Base-by-base conservation (phyloP, 2,329 filamentous ascomycete species). In the Drechslerella dactyloides region DNA sequence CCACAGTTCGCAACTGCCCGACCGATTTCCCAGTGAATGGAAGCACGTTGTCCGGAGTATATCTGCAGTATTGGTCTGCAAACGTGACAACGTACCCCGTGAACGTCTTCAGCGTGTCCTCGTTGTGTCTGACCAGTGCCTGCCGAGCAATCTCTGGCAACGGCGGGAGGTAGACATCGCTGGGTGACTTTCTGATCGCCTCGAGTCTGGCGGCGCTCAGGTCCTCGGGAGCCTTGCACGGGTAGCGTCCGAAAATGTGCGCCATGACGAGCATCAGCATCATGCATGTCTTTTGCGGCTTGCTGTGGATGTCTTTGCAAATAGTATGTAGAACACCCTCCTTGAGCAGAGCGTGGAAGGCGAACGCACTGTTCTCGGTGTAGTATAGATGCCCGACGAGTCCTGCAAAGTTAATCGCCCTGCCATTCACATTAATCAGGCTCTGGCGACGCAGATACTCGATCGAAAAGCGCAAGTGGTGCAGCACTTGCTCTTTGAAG, bases 391-490 rank as follows among this genome's bases (percentile, higher is more conserved):
- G 89, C 0, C 86, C 85, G 0, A 92, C 84, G 2, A 86, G 82
- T 0, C 87, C 86, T 0, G 90, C 85, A 77, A 93, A 91, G 77
- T 93, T 90, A 11, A 92, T 79, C 0, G 90, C 89, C 1, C 79
- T 81, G 51, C 90, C 90, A 0, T 80, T 77, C 0, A 81, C 78
- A 2, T 85, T 86, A 7, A 93, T 81, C 0, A 93, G 83, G 48
- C 85, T 82, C 75, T 91, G 87, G 37, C 88, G 82, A 19, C 89
- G 84, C 0, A 93, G 82, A 75, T 91, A 93, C 74, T 93, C 90
- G 50, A 93, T 89, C 0, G 89, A 92, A 78, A 93, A 93, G 2
- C 90, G 85, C 5, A 93, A 79, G 76, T 93, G 89, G 77, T 93
- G 90, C 57, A 89, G 83, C 0, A 91, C 86, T 1, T 89, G 85